A percentile compares a stretch with the other conserved stretches of the same genome.
phyloP scores from a whole-genome alignment of 2,329 filamentous ascomycete species.

The Pseudomassariella vexata region DNA sequence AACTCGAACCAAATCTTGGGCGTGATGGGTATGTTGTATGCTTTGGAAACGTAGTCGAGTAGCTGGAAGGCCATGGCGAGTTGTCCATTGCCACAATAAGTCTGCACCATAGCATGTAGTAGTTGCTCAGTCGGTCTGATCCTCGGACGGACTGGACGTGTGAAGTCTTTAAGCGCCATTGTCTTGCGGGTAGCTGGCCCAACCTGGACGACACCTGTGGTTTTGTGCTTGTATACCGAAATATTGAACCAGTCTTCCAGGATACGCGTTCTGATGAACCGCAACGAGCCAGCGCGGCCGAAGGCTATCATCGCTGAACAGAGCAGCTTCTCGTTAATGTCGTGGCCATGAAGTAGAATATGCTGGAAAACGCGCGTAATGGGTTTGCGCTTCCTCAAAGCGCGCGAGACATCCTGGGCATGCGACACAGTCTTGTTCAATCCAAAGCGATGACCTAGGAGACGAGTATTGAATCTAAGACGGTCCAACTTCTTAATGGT shows the following conservation, averaged over 20 bases:
- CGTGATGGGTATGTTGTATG: constrained; percentile 53
- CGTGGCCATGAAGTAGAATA: constrained; percentile 18
- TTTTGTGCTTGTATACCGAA: constrained; percentile 6
- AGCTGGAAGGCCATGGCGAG: constrained; percentile 52
- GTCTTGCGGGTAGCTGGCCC: not conserved
- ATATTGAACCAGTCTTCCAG: constrained; percentile 23
- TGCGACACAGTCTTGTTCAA: constrained; percentile 19
- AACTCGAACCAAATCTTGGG: constrained; percentile 58
- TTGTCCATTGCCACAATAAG: constrained; percentile 61
- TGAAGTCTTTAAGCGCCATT: constrained; percentile 2
- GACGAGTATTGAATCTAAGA: constrained; percentile 11
- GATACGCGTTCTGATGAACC: constrained; percentile 24
- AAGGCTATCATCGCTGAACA: constrained; percentile 37
- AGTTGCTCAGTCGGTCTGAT: constrained; percentile 51
- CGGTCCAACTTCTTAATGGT: constrained; percentile 18
- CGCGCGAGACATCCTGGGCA: constrained; percentile 22
- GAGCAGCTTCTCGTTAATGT: constrained; percentile 31
- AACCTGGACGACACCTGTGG: not conserved
- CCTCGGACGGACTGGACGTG: not conserved
- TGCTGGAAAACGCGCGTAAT: constrained; percentile 22
- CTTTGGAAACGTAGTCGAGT: constrained; percentile 56
- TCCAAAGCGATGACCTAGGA: constrained; percentile 19
- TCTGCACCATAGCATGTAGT: constrained; percentile 61
- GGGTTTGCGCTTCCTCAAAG: constrained; percentile 19
- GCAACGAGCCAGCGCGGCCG: constrained; percentile 29